Percentiles rank a stretch among this genome's conserved stretches.
phyloP scores from a whole-genome alignment of 2,329 filamentous ascomycete genomes.

The Aspergillus carbonarius region DNA sequence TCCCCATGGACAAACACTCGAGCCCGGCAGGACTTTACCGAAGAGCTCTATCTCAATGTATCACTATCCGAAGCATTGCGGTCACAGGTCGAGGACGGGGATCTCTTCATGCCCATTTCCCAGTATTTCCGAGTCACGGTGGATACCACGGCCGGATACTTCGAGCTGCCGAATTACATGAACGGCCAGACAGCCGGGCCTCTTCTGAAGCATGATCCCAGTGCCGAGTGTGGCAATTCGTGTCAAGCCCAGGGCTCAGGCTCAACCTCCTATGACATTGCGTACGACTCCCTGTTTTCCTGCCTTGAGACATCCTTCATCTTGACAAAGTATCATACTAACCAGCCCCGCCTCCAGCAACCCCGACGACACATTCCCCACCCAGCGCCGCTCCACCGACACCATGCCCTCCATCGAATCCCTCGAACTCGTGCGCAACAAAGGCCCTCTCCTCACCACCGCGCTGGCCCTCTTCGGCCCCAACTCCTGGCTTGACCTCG shows the following conservation, averaged over 20 bases:
- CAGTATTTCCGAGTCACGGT: neutral
- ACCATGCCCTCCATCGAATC: too few relatives aligned
- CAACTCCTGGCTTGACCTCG: neutral
- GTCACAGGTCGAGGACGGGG: too few relatives aligned
- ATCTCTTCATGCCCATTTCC: neutral
- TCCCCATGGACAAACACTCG: neutral
- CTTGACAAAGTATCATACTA: neutral
- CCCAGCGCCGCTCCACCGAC: too few relatives aligned
- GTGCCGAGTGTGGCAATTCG: too few relatives aligned
- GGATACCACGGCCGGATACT: neutral
- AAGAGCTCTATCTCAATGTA: neutral
- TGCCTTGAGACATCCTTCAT: neutral
- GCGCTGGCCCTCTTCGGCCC: neutral
- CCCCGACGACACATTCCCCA: neutral
- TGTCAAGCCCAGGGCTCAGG: too few relatives aligned
- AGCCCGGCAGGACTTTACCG: neutral
- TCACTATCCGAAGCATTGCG: too few relatives aligned
- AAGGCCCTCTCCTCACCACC: neutral
- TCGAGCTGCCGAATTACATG: neutral
- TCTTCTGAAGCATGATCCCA: neutral
- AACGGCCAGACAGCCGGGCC: neutral
- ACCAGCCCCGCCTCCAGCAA: neutral
- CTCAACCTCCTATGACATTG: too few relatives aligned
- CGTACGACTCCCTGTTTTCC: too few relatives aligned
- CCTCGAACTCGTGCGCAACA: too few relatives aligned